phyloP scores from a whole-genome alignment of 1,284 basidiomycete genomes.

The Ceraceosorus guamensis region DNA sequence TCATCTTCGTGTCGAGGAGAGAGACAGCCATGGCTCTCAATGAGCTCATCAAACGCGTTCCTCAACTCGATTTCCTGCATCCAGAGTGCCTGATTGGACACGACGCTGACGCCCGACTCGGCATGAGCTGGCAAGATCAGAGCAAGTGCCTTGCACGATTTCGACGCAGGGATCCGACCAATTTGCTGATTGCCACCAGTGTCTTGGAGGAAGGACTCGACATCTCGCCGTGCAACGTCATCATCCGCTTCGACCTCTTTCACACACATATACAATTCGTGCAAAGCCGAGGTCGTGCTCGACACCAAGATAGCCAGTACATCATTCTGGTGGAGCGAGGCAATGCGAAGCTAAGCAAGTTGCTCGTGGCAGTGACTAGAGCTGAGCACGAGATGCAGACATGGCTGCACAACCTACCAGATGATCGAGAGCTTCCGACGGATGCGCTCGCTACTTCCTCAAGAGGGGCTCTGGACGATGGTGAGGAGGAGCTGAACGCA shows the following conservation, averaged over 20 bases:
- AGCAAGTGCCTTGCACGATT: conserved; percentile 26
- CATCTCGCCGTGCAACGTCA: conserved; percentile 28
- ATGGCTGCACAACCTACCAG: conserved; percentile 19
- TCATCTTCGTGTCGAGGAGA: conserved; percentile 31
- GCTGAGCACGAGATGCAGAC: conserved; percentile 10
- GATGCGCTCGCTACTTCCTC: not conserved
- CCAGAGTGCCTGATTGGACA: conserved; percentile 27
- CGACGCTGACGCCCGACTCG: conserved; percentile 3
- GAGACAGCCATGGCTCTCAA: conserved; percentile 24
- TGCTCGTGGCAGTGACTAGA: conserved; percentile 8
- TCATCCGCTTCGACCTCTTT: conserved; percentile 36
- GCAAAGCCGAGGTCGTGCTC: conserved; percentile 26
- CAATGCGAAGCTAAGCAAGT: conserved; percentile 11
- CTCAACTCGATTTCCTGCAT: conserved; percentile 20
- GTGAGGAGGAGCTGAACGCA: not conserved
- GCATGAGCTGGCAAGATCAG: conserved; percentile 31
- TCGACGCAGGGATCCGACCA: conserved; percentile 19
- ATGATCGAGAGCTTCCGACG: conserved; percentile 2
- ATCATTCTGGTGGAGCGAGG: conserved; percentile 22
- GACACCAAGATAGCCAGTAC: conserved; percentile 18
- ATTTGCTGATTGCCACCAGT: conserved; percentile 31
- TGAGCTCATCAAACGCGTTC: conserved; percentile 24
- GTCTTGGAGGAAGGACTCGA: conserved; percentile 38
- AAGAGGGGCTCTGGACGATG: not conserved
- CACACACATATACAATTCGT: conserved; percentile 29